Base-by-base conservation (phyloP, 2,329 filamentous ascomycete genomes). In the Decorospora gaudefroyi region DNA sequence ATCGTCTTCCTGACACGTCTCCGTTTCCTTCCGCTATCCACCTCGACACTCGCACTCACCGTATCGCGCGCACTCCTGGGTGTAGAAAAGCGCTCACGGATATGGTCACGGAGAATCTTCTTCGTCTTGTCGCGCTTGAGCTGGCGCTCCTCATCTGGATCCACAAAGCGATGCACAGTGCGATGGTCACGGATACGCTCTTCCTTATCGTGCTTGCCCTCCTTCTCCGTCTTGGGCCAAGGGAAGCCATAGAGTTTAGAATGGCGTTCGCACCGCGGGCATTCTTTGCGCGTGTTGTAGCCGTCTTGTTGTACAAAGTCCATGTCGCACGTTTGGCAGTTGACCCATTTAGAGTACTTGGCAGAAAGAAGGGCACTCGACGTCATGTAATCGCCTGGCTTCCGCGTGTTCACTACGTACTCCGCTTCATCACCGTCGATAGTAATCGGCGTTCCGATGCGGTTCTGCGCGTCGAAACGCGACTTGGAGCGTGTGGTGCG, bases 171-270 rank as follows among this genome's bases (percentile, higher is more conserved):
- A 69, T 96, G 88, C 3, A 97, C 80, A 0, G 80, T 85, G n/a
- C 92, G 79, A 64, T 96, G 91, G 65, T 97, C 92, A 47, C 93
- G 77, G 1, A 95, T 76, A 4, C 83, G 70, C 56, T 83, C 76
- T 51, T 83, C 79, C 6, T 81, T 84, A 65, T 97, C 93, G 13
- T 80, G 70, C 11, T 83, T 82, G 0, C 88, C 88, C 17, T 86
- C 83, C 50, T 79, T 86, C 47, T 96, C 87, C 0, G 93, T 97
- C 75, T 99, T 96, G 4, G 93, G 93, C 93, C 93, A 99, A 44
- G 87, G 78, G 64, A 88, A 96, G 0, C 95, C 95, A 67, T 97
- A 99, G 0, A 99, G 75, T 74, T 95, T 97, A 11, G 88, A 95
- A 65, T 99, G 93, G 0, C 93, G 83, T 73, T 99, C 93, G 69